A percentile compares a stretch with the other conserved stretches of the same genome.
Conservation (phyloP, 148 eudicot species). For the Vaccinium corymbosum region DNA sequence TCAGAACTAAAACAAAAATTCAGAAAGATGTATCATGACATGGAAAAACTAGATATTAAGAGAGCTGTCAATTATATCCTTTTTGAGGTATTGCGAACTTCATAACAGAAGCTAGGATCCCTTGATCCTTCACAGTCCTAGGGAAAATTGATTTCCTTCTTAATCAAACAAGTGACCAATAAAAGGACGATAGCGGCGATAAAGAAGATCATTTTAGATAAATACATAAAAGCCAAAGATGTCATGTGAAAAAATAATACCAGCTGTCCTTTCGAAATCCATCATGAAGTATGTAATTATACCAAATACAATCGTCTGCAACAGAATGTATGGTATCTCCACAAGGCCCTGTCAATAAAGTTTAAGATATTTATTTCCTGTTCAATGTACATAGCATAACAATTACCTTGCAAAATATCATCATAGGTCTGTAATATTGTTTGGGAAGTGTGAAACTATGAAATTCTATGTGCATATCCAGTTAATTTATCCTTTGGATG, state of each 20-base stretch:
- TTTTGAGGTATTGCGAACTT: neutral
- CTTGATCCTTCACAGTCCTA: neutral
- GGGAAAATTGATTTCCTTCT: constrained; percentile 5
- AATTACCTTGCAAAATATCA: neutral
- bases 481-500: neutral
- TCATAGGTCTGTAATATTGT: neutral
- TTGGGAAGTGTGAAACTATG: neutral
- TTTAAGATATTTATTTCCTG: neutral
- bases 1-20: neutral
- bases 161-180: neutral
- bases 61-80: constrained; percentile 2
- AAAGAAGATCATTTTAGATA: neutral
- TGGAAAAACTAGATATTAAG: neutral
- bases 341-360: constrained; percentile 56
- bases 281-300: constrained; percentile 85
- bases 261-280: constrained; percentile 55
- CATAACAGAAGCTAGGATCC: neutral
- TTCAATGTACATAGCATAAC: neutral
- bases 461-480: neutral
- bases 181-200: neutral
- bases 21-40: neutral
- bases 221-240: neutral
- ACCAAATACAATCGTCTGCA: constrained; percentile 63
- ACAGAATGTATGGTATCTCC: constrained; percentile 69
- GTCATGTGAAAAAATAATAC: constrained; percentile 33